Percentiles rank a stretch among this genome's conserved stretches.
Evolutionary conservation across 2,329 filamentous ascomycete species (phyloP).

Genomic region (Gremmenia infestans): DNA sequence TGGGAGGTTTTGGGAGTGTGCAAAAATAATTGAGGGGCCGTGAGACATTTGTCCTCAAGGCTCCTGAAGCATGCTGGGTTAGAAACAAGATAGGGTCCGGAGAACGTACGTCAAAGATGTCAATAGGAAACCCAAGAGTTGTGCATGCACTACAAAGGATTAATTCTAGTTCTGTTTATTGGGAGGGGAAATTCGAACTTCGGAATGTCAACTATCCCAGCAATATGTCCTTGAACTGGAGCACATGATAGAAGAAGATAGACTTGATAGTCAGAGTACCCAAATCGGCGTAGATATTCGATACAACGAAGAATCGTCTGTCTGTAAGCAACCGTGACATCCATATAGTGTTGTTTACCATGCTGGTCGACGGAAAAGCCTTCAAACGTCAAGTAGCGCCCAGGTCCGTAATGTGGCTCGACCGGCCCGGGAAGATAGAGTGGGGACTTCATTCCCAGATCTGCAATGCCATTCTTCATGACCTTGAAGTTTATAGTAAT

Average conservation of each 20-base stretch:
- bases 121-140: constrained; percentile 81
- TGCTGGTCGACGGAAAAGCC: constrained; percentile 86
- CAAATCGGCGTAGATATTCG: constrained; percentile 73
- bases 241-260: constrained; percentile 83
- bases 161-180: neutral
- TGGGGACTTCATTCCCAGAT: constrained; percentile 73
- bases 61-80: too few species aligned
- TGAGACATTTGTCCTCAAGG: too few species aligned
- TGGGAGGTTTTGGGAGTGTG: too few species aligned
- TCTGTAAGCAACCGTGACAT: constrained; percentile 23
- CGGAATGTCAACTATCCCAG: constrained; percentile 85
- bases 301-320: constrained; percentile 54
- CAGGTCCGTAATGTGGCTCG: constrained; percentile 80
- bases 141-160: constrained; percentile 57
- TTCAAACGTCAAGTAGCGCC: constrained; percentile 78
- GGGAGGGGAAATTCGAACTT: constrained; percentile 42
- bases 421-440: constrained; percentile 85
- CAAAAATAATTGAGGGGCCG: too few species aligned
- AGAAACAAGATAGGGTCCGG: too few species aligned
- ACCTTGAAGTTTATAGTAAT: constrained; percentile 90
- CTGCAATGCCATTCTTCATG: constrained; percentile 72
- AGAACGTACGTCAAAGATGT: constrained; percentile 66
- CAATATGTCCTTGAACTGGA: constrained; percentile 81
- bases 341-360: constrained; percentile 50
- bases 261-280: constrained; percentile 68